Conservation (phyloP, 441 rosid species). For the Eruca vesicaria region DNA sequence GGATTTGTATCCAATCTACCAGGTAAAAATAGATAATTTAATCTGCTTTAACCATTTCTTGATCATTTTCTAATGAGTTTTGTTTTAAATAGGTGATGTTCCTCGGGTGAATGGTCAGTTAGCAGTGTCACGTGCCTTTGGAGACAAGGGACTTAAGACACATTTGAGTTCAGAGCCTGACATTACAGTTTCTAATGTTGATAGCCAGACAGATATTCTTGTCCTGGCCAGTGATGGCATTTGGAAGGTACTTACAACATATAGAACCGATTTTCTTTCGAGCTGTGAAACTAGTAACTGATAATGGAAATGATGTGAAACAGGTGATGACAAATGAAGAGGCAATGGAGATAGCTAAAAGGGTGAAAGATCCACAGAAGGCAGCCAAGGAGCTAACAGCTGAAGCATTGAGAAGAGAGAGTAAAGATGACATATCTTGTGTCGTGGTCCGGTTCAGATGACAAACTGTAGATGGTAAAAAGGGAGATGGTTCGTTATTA, state of each 20-base stretch:
- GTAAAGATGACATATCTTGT: conserved; percentile 87
- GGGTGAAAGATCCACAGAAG: conserved; percentile 67
- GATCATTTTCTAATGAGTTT: too few relatives aligned
- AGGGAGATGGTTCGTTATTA: conserved; percentile 12
- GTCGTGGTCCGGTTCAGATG: conserved; percentile 70
- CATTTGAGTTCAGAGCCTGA: conserved; percentile 73
- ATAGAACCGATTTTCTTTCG: neutral
- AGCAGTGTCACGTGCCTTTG: conserved; percentile 74
- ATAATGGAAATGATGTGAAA: neutral
- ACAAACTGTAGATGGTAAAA: conserved; percentile 28
- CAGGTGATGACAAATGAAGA: conserved; percentile 85
- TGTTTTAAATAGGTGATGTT: conserved; percentile 50
- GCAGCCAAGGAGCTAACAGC: conserved; percentile 78
- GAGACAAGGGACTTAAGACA: conserved; percentile 63
- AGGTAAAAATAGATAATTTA: conserved; percentile 36
- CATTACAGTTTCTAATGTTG: conserved; percentile 30
- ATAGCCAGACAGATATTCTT: conserved; percentile 49
- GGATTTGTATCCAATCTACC: conserved; percentile 76
- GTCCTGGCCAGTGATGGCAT: conserved; percentile 73
- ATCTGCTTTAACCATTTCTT: neutral
- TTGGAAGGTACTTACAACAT: conserved; percentile 43
- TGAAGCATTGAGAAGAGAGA: conserved; percentile 71
- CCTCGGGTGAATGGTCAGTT: conserved; percentile 70
- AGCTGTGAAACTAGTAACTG: too few relatives aligned
- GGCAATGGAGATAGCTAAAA: conserved; percentile 71